A percentile compares a stretch with the other conserved stretches of the same genome.
Conservation (phyloP, 2,329 filamentous ascomycete species). For the Trichothecium sympodiale region DNA sequence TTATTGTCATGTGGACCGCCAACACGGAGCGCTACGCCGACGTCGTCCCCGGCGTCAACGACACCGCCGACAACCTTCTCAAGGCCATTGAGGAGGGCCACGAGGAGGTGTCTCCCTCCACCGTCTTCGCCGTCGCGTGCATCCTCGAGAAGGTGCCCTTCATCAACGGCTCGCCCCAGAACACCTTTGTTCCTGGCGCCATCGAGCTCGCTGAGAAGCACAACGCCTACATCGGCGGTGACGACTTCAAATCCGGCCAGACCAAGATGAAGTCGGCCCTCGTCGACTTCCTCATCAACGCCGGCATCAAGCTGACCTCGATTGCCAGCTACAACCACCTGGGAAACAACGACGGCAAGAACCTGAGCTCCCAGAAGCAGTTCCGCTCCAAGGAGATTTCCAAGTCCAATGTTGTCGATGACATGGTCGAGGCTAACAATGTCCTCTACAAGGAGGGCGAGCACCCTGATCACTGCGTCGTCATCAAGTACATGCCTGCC, state of each 20-base stretch:
- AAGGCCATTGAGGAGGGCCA: constrained; percentile 79
- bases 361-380: constrained; percentile 92
- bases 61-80: constrained; percentile 89
- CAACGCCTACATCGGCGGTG: constrained; percentile 84
- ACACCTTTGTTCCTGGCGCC: constrained; percentile 93
- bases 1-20: constrained; percentile 96
- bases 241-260: constrained; percentile 99
- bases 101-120: constrained; percentile 87
- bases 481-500: constrained; percentile 99
- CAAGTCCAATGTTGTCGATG: constrained; percentile 98
- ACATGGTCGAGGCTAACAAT: constrained; percentile 95
- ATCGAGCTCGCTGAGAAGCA: constrained; percentile 82
- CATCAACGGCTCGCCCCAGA: constrained; percentile 98
- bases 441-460: constrained; percentile 86
- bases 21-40: constrained; percentile 97
- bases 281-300: constrained; percentile 96
- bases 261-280: constrained; percentile 99
- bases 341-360: constrained; percentile 99
- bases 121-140: constrained; percentile 87
- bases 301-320: constrained; percentile 95
- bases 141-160: constrained; percentile 86
- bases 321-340: constrained; percentile 99
- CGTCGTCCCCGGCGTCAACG: constrained; percentile 78
- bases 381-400: constrained; percentile 99
- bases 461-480: constrained; percentile 95